These are phyloP conservation scores for Ophiostoma fasciatum DNA, from an alignment of 2,329 filamentous ascomycete species.

Conservation along the genomic window DNA sequence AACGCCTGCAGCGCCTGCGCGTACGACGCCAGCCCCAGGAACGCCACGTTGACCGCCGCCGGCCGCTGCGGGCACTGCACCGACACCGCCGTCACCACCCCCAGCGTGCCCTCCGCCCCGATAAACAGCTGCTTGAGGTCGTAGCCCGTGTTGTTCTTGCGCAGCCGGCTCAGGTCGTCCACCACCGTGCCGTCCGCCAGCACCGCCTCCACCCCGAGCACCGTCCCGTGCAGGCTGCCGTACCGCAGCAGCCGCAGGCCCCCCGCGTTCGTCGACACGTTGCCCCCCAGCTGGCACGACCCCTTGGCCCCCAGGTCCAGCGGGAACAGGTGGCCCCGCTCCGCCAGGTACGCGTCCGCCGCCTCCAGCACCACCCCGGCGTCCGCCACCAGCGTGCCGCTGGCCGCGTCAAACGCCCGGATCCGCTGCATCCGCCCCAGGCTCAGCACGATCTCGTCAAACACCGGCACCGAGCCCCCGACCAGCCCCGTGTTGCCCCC, in stretches of 20 bases:
- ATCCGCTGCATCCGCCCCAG: constrained; percentile 84
- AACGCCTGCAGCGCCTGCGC: constrained; percentile 80
- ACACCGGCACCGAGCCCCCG: constrained; percentile 88
- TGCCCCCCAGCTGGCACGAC: constrained; percentile 90
- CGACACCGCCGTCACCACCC: constrained; percentile 81
- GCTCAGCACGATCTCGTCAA: constrained; percentile 94
- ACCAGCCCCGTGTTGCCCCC: constrained; percentile 95
- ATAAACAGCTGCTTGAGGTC: constrained; percentile 96
- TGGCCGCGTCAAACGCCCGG: constrained; percentile 82
- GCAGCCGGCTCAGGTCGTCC: constrained; percentile 71
- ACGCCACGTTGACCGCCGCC: constrained; percentile 83
- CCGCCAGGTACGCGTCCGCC: constrained; percentile 71
- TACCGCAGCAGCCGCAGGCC: constrained; percentile 82
- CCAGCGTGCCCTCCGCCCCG: constrained; percentile 86
- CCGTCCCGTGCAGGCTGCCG: constrained; percentile 83
- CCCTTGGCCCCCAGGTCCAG: constrained; percentile 96
- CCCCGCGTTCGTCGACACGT: constrained; percentile 90
- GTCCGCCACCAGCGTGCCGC: constrained; percentile 78
- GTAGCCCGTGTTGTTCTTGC: constrained; percentile 99
- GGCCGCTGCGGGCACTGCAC: constrained; percentile 81
- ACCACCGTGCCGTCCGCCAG: constrained; percentile 86
- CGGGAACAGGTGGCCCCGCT: constrained; percentile 80
- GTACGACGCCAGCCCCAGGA: constrained; percentile 81
- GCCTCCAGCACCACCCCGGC: constrained; percentile 83
- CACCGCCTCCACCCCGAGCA: constrained; percentile 85